Evolutionary conservation across 768 basidiomycete species (phyloP), one percentile per base, ranked within the genome.

Genomic region (Russula sp.): DNA sequence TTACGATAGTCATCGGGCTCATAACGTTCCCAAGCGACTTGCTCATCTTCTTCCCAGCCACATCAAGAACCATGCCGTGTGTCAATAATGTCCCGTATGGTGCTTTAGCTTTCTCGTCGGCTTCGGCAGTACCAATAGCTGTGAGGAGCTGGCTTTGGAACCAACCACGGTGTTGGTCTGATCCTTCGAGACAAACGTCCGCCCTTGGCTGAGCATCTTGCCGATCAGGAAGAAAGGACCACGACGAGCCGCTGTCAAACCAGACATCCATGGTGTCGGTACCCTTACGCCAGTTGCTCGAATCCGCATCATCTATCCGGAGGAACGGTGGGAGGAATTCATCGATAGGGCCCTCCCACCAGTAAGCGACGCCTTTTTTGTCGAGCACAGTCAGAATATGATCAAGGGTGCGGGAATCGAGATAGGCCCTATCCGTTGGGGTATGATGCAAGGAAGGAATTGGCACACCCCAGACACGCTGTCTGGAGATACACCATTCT

Each of bases 401-500:
- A 14, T 82, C 76, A 32, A 98, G 77, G 1, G 86, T 86, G 6
- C 78, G 77, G 1, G 78, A 65, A 59, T 85, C 82, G 55, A 98
- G 84, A 49, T 91, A 73, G 5, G 89, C 83, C 35, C 78, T 76
- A 59, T 84, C 85, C 9, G 84, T 84, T 11, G 79, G 75, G 6
- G 79, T 72, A 70, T 88, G 84, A 70, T 93, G 82, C 2, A 99
- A 75, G 3, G 91, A 87, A 2, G 95, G 96, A 63, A 99, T 98
- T 5, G 96, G 96, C 1, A 97, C 91, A 20, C 96, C 96, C 96
- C 96, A 99, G 20, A 90, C 89, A 35, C 96, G 88, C 71, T 99
- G 96, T 6, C 96, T 88, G 45, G 96, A 98, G 60, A 99, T 98
- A 70, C 96, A 99, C 96, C 96, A 99, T 76, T 99, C 96, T 0